Conservation (phyloP, 192 early-diverging fungal genomes). For the Ambispora gerdemannii region DNA sequence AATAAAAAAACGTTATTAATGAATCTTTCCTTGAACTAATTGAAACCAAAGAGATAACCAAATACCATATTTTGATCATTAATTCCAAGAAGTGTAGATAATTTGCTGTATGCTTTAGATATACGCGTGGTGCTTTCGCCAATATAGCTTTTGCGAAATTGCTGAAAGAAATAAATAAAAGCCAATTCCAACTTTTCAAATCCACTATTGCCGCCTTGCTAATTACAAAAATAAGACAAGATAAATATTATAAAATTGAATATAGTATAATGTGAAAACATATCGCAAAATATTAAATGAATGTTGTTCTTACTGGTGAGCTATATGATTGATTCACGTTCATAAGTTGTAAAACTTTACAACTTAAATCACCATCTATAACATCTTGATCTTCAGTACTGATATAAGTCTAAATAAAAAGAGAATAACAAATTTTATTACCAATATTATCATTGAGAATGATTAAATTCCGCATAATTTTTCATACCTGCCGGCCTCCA, state of each 20-base stretch:
- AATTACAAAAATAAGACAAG: neutral
- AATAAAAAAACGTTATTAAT: neutral
- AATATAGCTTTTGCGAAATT: constrained; percentile 78
- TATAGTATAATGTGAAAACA: constrained; percentile 6
- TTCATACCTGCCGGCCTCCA: constrained; percentile 59
- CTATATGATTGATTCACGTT: constrained; percentile 58
- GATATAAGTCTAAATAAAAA: constrained; percentile 53
- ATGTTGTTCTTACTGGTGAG: constrained; percentile 40
- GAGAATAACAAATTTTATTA: constrained; percentile 13
- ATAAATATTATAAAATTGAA: neutral
- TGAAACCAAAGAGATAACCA: neutral
- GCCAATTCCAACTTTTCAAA: constrained; percentile 72
- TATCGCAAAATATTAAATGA: constrained; percentile 29
- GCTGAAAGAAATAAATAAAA: constrained; percentile 73
- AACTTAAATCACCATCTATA: constrained; percentile 72
- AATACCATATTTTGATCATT: constrained; percentile 52
- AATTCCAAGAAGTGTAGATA: constrained; percentile 66
- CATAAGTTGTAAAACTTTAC: constrained; percentile 67
- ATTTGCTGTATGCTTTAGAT: constrained; percentile 61
- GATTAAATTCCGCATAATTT: neutral
- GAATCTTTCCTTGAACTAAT: neutral
- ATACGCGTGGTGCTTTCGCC: constrained; percentile 63
- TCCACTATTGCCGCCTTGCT: constrained; percentile 46
- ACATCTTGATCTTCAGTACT: constrained; percentile 76
- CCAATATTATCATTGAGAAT: neutral